Evolutionary conservation across 768 basidiomycete species (phyloP).

Genomic region (Chalciporus sphaerocephalus): DNA sequence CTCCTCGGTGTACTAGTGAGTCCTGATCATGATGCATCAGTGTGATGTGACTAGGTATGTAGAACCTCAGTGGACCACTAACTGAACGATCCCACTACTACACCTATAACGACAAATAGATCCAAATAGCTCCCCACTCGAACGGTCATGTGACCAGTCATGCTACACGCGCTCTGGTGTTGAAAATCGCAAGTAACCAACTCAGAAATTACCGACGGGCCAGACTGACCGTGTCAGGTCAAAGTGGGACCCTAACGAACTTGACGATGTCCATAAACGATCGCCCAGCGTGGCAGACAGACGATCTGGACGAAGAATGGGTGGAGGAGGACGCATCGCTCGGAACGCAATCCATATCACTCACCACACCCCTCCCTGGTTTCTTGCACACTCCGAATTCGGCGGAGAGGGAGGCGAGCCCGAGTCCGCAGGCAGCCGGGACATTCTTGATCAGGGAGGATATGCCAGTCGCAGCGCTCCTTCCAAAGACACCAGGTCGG

Average conservation of each 20-base stretch:
- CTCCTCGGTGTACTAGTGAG: no score
- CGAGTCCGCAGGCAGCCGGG: slow-evolving; percentile 43
- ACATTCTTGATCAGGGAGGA: slow-evolving; percentile 78
- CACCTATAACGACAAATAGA: neutral
- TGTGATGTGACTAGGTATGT: no score
- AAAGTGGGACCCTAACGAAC: neutral
- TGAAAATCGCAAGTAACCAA: slow-evolving; percentile 4
- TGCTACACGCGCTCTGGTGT: slow-evolving; percentile 5
- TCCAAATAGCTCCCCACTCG: slow-evolving; percentile 18
- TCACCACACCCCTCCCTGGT: slow-evolving; percentile 53
- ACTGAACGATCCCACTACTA: no score
- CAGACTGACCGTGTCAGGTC: neutral
- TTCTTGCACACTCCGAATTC: slow-evolving; percentile 40
- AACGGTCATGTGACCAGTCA: slow-evolving; percentile 28
- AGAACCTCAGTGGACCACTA: no score
- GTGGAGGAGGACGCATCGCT: slow-evolving; percentile 49
- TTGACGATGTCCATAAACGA: slow-evolving; percentile 10
- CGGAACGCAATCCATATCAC: slow-evolving; percentile 54
- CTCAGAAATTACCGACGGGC: neutral
- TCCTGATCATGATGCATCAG: no score
- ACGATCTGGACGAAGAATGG: slow-evolving; percentile 92
- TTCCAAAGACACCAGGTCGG: slow-evolving; percentile 64
- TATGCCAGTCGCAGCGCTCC: slow-evolving; percentile 47
- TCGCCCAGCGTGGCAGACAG: slow-evolving; percentile 79
- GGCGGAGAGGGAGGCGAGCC: slow-evolving; percentile 27